Evolutionary conservation across 495 filamentous ascomycete species (phyloP), one percentile per base, ranked within the genome.

Genomic region (Sporormia fimetaria): DNA sequence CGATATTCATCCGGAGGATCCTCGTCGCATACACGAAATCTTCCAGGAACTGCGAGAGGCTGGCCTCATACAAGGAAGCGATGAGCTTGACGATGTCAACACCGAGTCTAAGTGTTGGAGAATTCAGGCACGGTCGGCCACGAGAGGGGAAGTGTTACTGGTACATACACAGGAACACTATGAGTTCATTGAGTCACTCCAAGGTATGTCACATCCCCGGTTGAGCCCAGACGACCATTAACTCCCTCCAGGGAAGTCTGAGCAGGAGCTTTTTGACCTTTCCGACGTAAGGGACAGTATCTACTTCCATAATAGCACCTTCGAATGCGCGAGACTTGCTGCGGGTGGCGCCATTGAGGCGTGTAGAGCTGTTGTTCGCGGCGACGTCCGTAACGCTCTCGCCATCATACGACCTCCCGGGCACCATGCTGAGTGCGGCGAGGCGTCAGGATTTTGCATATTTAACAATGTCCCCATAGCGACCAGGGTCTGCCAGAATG

Each of bases 391-490:
- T 57, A 98, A 98, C 55, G 84, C 83, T 2, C 87, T 98, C 52
- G 90, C 90, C 0, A 77, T 96, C 10, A 90, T 98, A 43, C 76
- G 90, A 27, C 90, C 90, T 2, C 90, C 90, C 0, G 92, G 90
- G 2, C 90, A 98, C 51, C 90, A 98, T 62, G 92, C 90, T 1
- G 92, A 96, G 55, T 72, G 70, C 34, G 70, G 88, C 49, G 65
- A 72, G 10, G 69, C 90, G 4, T 86, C 90, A 75, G 90, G 90
- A 0, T 98, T 98, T 57, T 98, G 90, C 59, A 64, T 96, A 11
- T 95, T 94, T 58, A 94, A 99, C 62, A 99, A 99, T 62, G 92
- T 95, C 8, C 81, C 80, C 21, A 80, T 99, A 37, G 87, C 87
- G 1, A 79, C 87, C 6, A 78, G 74, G 37, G 81, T 87, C 32